A percentile compares a stretch with the other conserved stretches of the same genome.
Evolutionary conservation across 306 rosid species (phyloP).

Genomic region (Herpetospermum pedunculosum): DNA sequence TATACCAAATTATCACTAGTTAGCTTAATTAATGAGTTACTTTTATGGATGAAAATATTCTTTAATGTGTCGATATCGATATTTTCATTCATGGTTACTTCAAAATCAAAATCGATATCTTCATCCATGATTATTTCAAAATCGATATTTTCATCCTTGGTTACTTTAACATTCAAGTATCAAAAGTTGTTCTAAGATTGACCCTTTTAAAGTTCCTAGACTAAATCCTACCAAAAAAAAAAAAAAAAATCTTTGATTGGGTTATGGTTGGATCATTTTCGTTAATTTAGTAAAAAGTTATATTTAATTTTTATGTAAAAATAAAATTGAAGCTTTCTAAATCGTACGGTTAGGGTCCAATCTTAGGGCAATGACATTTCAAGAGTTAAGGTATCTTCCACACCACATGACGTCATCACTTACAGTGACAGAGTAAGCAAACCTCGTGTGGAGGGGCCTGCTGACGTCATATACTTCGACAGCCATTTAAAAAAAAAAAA

Average conservation of each 20-base stretch:
- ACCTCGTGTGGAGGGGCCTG: neutral
- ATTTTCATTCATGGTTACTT: too few species aligned
- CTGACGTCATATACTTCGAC: neutral
- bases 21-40: too few species aligned
- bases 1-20: too few species aligned
- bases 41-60: too few species aligned
- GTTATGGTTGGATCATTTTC: neutral
- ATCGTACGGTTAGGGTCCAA: neutral
- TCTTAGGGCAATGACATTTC: neutral
- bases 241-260: too few species aligned
- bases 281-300: neutral
- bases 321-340: neutral
- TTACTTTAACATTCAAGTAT: too few species aligned
- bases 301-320: neutral
- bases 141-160: too few species aligned
- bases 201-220: neutral
- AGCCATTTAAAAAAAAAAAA: neutral
- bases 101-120: too few species aligned
- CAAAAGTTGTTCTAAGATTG: too few species aligned
- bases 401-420: neutral
- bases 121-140: too few species aligned
- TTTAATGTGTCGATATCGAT: too few species aligned
- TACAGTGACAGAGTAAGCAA: neutral
- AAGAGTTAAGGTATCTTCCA: conserved; percentile 1
- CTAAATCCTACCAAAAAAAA: neutral